These are phyloP conservation scores for Collybia sordida DNA, from an alignment of 768 basidiomycete species.

Conservation along the genomic window DNA sequence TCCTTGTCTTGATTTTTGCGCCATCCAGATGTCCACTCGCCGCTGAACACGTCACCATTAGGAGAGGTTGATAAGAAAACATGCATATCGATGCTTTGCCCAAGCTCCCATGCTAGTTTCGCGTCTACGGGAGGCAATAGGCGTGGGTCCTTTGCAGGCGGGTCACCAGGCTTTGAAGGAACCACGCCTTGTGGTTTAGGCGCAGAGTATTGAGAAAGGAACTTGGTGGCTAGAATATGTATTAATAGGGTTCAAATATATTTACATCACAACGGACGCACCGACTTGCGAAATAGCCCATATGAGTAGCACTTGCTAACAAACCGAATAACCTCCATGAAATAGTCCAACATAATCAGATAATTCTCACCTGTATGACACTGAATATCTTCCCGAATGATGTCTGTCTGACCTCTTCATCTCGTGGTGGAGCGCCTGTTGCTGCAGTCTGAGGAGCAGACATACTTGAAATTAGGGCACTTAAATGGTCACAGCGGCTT, in stretches of 20 bases:
- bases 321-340: not conserved
- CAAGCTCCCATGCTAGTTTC: conserved; percentile 59
- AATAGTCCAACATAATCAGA: no score
- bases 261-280: conserved; percentile 25
- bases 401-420: no score
- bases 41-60: conserved; percentile 56
- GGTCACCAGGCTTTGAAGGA: conserved; percentile 13
- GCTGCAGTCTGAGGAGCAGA: no score
- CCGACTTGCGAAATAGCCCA: conserved; percentile 69
- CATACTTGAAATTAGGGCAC: no score
- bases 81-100: conserved; percentile 64
- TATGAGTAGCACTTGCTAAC: conserved; percentile 67
- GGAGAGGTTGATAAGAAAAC: conserved; percentile 73
- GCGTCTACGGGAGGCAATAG: conserved; percentile 55
- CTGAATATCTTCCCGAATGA: no score
- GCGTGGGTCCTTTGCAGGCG: conserved; percentile 43
- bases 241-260: not conserved
- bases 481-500: no score
- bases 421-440: no score
- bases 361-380: no score
- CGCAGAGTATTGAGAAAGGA: conserved; percentile 14
- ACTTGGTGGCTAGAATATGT: conserved; percentile 23
- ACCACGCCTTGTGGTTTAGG: conserved; percentile 16
- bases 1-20: conserved; percentile 45
- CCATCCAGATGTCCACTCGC: conserved; percentile 47